Base-by-base conservation (phyloP, 345 rosid genomes). In the Balakata baccata region DNA sequence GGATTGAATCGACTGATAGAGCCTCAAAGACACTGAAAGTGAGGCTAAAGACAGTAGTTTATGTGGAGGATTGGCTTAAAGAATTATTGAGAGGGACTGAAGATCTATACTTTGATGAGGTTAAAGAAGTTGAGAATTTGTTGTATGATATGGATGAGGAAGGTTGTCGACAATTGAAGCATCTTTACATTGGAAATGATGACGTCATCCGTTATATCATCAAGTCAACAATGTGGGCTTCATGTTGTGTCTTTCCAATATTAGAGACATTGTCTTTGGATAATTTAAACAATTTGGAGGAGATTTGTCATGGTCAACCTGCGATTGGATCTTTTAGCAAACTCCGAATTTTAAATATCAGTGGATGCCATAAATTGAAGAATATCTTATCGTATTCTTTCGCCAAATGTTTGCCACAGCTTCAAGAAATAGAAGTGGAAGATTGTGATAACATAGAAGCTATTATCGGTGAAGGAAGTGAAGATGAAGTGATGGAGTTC, bases 351-450 rank as follows among this genome's bases (percentile, higher is more conserved):
- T 39, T 79, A 0, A 64, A n/a, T 11, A 76, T 80, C 11, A 41
- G 9, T 50, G 12, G 4, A 10, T 80, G 79, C 22, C 13, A 43
- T 0, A 64, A 23, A 51, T 18, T 84, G 51, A 80, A 51, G 38
- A 66, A 22, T 8, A 34, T 75, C 7, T 75, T 78, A 46, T 43
- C 72, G 7, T 18, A 74, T n/a, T 72, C 82, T 16, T 45, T 52
- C 1, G 64, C 64, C 7, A 29, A 11, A 60, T 29, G 17, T 60
- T 34, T 34, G 16, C 8, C 64, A 4, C 41, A 60, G 18, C 64
- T 60, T 60, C 17, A 25, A 60, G 64, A 25, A 25, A 25, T 60
- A 0, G 41, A 60, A 29, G 64, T 60, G 64, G 8, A 1, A 11
- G 9, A 37, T 11, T 60, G 64, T 60, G 7, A 25, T 2, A 69